These are phyloP conservation scores for Annulohypoxylon stygium DNA, from an alignment of 495 filamentous ascomycete genomes.

Conservation along the genomic window DNA sequence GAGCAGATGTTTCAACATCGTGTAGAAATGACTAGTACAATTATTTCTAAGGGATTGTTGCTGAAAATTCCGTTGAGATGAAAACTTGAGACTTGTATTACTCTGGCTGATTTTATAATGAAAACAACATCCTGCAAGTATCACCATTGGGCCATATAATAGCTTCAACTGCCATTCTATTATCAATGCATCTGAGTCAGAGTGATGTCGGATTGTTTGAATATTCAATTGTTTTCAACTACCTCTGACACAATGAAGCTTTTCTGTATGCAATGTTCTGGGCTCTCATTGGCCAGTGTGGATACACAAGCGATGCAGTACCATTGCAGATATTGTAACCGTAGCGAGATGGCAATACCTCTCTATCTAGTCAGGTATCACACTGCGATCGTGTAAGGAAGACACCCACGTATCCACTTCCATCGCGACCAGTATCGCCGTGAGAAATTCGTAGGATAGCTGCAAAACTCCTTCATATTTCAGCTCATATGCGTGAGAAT, in stretches of 20 bases:
- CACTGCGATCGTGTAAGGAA: background rate
- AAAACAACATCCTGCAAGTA: background rate
- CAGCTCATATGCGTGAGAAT: background rate
- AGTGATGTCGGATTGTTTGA: too few relatives aligned
- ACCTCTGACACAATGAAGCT: background rate
- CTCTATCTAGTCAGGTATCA: background rate
- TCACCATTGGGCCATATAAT: background rate
- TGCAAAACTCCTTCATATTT: background rate
- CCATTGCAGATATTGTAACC: background rate
- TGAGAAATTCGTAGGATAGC: background rate
- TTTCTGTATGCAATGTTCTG: background rate
- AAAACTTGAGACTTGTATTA: background rate
- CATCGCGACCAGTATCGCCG: background rate
- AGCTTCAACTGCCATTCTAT: background rate
- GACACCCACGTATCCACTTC: background rate
- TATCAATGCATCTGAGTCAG: too few relatives aligned
- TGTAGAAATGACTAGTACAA: background rate
- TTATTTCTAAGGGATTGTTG: background rate
- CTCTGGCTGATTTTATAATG: background rate
- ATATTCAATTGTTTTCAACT: background rate
- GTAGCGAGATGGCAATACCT: background rate
- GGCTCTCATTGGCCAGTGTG: conserved; percentile 1
- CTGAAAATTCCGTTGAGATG: background rate
- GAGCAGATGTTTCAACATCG: conserved; percentile 14
- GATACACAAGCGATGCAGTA: background rate